Evolutionary conservation across 2,329 filamentous ascomycete genomes (phyloP), one percentile per base, ranked within the genome.

Genomic region (Plectosphaerella sp.): DNA sequence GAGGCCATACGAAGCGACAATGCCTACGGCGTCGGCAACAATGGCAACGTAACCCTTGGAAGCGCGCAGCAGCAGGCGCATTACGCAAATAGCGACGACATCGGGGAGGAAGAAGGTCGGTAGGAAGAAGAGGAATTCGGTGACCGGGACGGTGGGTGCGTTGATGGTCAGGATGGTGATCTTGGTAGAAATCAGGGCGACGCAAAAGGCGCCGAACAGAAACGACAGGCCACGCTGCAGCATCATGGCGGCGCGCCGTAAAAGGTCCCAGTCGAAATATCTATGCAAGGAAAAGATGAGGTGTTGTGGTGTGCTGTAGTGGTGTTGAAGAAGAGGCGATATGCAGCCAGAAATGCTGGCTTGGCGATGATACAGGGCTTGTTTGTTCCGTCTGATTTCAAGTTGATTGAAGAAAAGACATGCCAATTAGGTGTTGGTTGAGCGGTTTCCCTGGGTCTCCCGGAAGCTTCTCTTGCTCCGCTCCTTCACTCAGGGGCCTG

Each of bases 101-200:
- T 68, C 66, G 50, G 58, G 54, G 36, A 66, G 43, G 49, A 67
- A 57, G 51, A 68, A 67, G 1, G 63, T 61, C 42, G 66, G 64
- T 14, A 68, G 58, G 51, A 61, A 67, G 9, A 66, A 51, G n/a
- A 67, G n/a, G 20, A 66, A 66, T 18, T 61, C 56, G 24, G 49
- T 46, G n/a, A 51, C n/a, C 3, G 65, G 60, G 20, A 68, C 59
- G 8, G 59, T 58, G 35, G 54, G 57, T 36, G 60, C 59, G 47
- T 66, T 61, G 33, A 59, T 59, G 53, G 52, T 56, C 9, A 68
- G 59, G 49, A 61, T 63, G 14, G 67, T 53, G 9, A 63, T 28
- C 47, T 68, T 68, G 42, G 62, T 62, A 11, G 56, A 54, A 35
- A 62, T 43, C 11, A 67, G 51, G 35, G 64, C 64, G 51, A 64